Conservation (phyloP, 306 rosid species). For the Cyclanthera cordifolia region DNA sequence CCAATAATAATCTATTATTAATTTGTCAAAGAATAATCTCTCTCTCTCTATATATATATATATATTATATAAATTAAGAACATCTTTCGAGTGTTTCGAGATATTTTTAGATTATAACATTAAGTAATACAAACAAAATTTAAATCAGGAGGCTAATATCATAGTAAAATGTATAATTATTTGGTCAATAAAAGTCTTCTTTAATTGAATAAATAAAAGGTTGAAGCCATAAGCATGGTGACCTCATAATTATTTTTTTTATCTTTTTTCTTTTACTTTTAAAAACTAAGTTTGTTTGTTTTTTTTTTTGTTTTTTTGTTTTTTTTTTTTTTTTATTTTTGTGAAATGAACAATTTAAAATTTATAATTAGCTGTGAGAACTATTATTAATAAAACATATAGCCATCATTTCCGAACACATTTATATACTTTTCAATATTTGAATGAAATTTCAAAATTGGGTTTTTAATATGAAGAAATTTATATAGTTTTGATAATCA, state of each 20-base stretch:
- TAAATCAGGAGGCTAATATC: too few relatives aligned
- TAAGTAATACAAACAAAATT: too few relatives aligned
- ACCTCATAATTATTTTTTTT: neutral
- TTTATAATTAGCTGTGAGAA: neutral
- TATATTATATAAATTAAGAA: too few relatives aligned
- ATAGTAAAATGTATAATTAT: neutral
- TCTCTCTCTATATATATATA: too few relatives aligned
- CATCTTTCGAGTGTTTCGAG: too few relatives aligned
- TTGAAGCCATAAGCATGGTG: neutral
- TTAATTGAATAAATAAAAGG: neutral
- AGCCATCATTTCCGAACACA: neutral
- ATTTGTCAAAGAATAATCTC: too few relatives aligned
- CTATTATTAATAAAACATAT: too few relatives aligned
- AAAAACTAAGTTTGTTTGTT: neutral
- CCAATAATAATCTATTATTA: too few relatives aligned
- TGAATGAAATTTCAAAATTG: neutral
- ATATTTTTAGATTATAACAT: too few relatives aligned
- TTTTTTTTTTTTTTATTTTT: too few relatives aligned
- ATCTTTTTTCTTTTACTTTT: neutral
- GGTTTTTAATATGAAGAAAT: neutral
- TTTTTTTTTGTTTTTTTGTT: too few relatives aligned
- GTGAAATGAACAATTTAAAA: neutral
- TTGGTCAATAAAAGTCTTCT: slow-evolving; percentile 6
- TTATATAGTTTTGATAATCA: too few relatives aligned
- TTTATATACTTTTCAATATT: neutral